Conservation (phyloP, 1,284 basidiomycete genomes). For the Phenoliferia sp. region DNA sequence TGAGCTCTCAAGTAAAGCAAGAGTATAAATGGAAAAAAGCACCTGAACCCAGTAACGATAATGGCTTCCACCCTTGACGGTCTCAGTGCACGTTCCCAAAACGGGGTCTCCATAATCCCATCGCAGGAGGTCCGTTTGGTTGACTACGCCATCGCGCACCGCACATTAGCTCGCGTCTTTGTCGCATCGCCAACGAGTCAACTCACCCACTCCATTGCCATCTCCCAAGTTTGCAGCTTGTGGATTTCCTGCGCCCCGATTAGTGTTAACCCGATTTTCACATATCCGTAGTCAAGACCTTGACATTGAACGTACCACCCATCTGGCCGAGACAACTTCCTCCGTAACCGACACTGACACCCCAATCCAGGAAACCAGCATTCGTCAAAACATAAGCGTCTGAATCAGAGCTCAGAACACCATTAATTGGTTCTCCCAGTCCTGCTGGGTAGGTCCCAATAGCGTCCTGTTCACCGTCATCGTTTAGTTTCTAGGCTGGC, state of each 20-base stretch:
- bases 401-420: constrained; percentile 76
- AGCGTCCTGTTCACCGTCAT: too few relatives aligned
- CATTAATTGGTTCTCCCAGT: constrained; percentile 61
- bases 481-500: too few relatives aligned
- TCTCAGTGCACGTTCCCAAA: constrained; percentile 76
- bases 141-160: constrained; percentile 47
- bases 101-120: constrained; percentile 70
- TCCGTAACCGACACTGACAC: constrained; percentile 42
- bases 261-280: too few relatives aligned
- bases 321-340: constrained; percentile 72
- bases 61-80: constrained; percentile 81
- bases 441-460: neutral
- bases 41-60: constrained; percentile 84
- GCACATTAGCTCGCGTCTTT: neutral
- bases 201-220: constrained; percentile 62
- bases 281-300: too few relatives aligned
- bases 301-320: too few relatives aligned
- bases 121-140: constrained; percentile 70
- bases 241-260: constrained; percentile 51
- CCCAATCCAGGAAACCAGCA: constrained; percentile 41
- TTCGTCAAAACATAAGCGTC: constrained; percentile 66
- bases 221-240: constrained; percentile 71
- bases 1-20: too few relatives aligned
- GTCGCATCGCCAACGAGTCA: neutral
- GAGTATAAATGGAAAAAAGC: constrained; percentile 57